Conservation (phyloP, 2,329 filamentous ascomycete species). For the Thielaviopsis punctulata region DNA sequence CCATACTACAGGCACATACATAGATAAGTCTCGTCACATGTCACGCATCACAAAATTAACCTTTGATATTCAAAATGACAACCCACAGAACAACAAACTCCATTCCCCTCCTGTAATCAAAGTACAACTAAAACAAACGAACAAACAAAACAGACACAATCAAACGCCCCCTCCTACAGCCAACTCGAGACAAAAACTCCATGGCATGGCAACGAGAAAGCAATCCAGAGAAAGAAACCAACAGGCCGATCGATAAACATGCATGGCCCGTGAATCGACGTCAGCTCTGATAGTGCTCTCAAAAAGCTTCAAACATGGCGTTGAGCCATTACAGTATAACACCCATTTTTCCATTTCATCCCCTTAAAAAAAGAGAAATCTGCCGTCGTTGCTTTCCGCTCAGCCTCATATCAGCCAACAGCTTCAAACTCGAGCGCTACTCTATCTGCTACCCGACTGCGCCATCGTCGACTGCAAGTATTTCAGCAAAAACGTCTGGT, state of each 20-base stretch:
- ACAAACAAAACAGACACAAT: neutral
- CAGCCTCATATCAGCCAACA: neutral
- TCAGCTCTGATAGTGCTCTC: neutral
- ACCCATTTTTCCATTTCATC: no score
- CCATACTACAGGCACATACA: neutral
- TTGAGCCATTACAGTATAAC: neutral
- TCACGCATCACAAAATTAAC: neutral
- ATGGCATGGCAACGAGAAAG: neutral
- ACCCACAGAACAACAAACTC: neutral
- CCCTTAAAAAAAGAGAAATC: neutral
- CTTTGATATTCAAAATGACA: neutral
- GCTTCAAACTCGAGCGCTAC: neutral
- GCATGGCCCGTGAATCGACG: neutral
- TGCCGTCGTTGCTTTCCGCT: neutral
- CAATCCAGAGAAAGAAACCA: neutral
- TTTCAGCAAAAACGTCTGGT: conserved; percentile 59
- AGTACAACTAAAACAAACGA: neutral
- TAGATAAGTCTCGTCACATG: neutral
- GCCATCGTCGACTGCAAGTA: conserved; percentile 46
- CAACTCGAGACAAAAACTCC: neutral
- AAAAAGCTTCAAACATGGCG: neutral
- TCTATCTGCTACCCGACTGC: conserved; percentile 2
- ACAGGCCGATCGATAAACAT: neutral
- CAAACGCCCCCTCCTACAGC: neutral
- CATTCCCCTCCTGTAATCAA: no score